Conservation (phyloP, 768 basidiomycete species). For the Leccinum broughii region DNA sequence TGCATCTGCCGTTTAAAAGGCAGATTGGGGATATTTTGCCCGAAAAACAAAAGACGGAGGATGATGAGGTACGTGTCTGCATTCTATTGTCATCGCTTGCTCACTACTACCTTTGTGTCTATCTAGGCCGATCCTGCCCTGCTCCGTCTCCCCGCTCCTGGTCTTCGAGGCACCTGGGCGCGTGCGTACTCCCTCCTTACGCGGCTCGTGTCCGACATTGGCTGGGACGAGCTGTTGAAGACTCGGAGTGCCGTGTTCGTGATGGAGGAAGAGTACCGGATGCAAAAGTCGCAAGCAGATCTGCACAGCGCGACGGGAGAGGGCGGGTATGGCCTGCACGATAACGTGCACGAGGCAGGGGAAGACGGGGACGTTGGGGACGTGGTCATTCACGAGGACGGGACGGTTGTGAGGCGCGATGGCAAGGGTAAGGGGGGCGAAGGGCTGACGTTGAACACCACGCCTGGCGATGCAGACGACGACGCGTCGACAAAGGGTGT, state of each 20-base stretch:
- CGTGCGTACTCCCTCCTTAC: constrained; percentile 91
- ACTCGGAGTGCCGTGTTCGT: constrained; percentile 95
- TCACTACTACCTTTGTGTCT: not conserved
- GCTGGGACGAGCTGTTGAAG: constrained; percentile 98
- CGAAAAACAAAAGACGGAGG: constrained; percentile 75
- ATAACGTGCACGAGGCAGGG: not conserved
- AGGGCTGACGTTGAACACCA: constrained; percentile 3
- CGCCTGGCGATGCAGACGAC: constrained; percentile 46
- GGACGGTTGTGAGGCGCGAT: constrained; percentile 41
- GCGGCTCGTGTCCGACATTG: constrained; percentile 88
- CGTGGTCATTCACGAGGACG: constrained; percentile 64
- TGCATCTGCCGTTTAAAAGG: constrained; percentile 84
- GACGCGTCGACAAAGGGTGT: constrained; percentile 72
- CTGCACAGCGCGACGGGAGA: constrained; percentile 41
- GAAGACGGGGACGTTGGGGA: constrained; percentile 16
- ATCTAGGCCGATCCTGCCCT: constrained; percentile 89
- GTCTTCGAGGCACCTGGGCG: constrained; percentile 93
- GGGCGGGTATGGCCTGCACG: constrained; percentile 22
- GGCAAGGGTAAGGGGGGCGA: not conserved
- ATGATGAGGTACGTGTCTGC: constrained; percentile 64
- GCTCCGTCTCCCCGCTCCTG: constrained; percentile 91
- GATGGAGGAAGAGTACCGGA: constrained; percentile 99
- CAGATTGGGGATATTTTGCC: constrained; percentile 90
- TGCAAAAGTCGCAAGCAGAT: constrained; percentile 87
- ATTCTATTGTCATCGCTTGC: not conserved